phyloP scores from a whole-genome alignment of 169 alveolate genomes.

The Plasmodium blacklocki region DNA sequence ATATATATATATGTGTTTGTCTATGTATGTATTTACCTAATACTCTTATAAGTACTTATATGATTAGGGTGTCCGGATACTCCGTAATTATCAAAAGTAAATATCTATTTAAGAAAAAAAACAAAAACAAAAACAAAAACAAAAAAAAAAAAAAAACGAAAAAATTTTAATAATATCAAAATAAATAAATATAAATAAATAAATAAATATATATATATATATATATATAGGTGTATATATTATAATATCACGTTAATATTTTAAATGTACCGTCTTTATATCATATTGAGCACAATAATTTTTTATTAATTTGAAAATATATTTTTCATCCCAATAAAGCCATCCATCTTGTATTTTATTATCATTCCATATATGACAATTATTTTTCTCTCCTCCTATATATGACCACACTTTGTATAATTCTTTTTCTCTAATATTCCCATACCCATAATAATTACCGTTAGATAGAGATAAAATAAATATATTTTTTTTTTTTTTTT shows the following conservation, averaged over 20 bases:
- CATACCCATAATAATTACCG: slow-evolving; percentile 80
- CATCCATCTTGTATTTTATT: slow-evolving; percentile 28
- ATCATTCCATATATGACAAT: slow-evolving; percentile 30
- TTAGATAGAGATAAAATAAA: slow-evolving; percentile 30
- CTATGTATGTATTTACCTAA: slow-evolving; percentile 18
- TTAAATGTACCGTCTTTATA: slow-evolving; percentile 19
- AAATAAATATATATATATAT: background rate
- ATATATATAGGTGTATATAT: too few relatives aligned
- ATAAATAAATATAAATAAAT: too few relatives aligned
- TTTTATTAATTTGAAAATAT: slow-evolving; percentile 8
- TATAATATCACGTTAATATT: too few relatives aligned
- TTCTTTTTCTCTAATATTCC: slow-evolving; percentile 77
- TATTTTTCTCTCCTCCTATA: slow-evolving; percentile 43
- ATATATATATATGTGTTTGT: background rate
- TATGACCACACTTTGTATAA: slow-evolving; percentile 77
- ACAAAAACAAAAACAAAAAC: too few relatives aligned
- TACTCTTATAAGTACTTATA: slow-evolving; percentile 72
- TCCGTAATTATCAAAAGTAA: slow-evolving; percentile 83
- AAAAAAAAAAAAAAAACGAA: background rate
- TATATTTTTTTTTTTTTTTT: slow-evolving; percentile 55
- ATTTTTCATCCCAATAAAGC: slow-evolving; percentile 50
- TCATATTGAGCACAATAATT: slow-evolving; percentile 24
- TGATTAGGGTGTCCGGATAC: slow-evolving; percentile 87
- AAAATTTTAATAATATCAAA: too few relatives aligned
- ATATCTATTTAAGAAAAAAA: slow-evolving; percentile 29